Evolutionary conservation across 2,329 filamentous ascomycete genomes (phyloP), one percentile per base, ranked within the genome.

Genomic region (Thermoascus crustaceus): DNA sequence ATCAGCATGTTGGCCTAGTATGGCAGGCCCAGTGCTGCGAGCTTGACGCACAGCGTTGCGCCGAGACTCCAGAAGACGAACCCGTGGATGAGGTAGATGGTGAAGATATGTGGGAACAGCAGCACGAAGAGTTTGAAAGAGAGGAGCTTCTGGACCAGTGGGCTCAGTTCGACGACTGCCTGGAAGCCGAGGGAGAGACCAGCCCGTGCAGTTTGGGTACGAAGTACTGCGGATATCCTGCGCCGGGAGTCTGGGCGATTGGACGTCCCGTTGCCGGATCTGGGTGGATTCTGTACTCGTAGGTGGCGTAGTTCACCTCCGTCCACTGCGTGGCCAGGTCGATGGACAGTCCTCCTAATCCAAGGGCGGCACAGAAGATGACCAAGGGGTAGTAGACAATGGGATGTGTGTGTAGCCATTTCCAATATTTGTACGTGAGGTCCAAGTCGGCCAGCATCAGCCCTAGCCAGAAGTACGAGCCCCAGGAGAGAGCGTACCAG

Each of bases 81-180:
- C 23, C 67, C 67, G 43, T 70, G 67, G 32, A 68, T 54, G 5
- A 70, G 58, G 43, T 70, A 70, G 35, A 70, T 66, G 23, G 64
- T 69, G 48, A 69, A 69, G 43, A 68, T 64, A 45, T 70, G 67
- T 4, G 66, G 67, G 47, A 69, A 69, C 11, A 69, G 47, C 29
- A 58, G 50, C 4, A 64, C 55, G 18, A 69, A 52, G 14, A 60
- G 31, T 14, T 54, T 58, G 3, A 56, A 49, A 3, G 61, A 64
- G 2, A 71, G 50, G 7, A 65, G 40, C 45, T 57, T 63, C 43
- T 71, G 67, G 1, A 65, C 42, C 33, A 49, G 46, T 1, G 58
- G 57, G 7, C 47, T 56, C 3, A 61, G 49, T 35, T 62, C 59
- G 13, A 61, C 53, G 16, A 58, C 39, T 5, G 47, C 31, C 38